phyloP scores from a whole-genome alignment of 2,329 filamentous ascomycete species.

The Claviceps africana region DNA sequence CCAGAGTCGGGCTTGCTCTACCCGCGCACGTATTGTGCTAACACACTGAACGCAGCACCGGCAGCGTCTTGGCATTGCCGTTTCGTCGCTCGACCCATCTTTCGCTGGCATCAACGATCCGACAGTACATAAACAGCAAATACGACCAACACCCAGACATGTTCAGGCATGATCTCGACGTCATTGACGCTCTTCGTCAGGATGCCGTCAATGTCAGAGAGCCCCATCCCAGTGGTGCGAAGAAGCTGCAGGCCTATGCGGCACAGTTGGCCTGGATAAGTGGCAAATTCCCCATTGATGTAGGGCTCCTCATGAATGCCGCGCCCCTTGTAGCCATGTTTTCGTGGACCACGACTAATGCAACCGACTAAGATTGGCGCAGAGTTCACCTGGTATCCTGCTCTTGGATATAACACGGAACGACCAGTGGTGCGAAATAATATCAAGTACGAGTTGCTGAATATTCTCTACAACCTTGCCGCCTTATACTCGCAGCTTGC shows the following conservation, averaged over 20 bases:
- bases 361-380: slow-evolving; percentile 55
- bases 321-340: background rate
- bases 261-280: slow-evolving; percentile 87
- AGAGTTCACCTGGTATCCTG: slow-evolving; percentile 93
- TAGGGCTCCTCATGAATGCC: slow-evolving; percentile 17
- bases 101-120: slow-evolving; percentile 68
- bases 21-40: background rate
- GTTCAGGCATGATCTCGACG: slow-evolving; percentile 75
- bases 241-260: slow-evolving; percentile 80
- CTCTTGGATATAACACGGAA: slow-evolving; percentile 77
- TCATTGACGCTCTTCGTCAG: slow-evolving; percentile 68
- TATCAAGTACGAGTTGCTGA: slow-evolving; percentile 73
- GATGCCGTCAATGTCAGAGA: slow-evolving; percentile 85
- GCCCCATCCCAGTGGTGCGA: slow-evolving; percentile 72
- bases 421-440: slow-evolving; percentile 54
- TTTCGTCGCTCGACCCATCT: slow-evolving; percentile 77
- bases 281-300: slow-evolving; percentile 92
- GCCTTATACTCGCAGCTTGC: slow-evolving; percentile 90
- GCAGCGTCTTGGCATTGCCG: slow-evolving; percentile 62
- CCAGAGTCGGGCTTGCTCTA: background rate
- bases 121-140: slow-evolving; percentile 91
- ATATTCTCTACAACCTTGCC: slow-evolving; percentile 84
- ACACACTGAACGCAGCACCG: slow-evolving; percentile 12
- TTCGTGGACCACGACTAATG: slow-evolving; percentile 7
- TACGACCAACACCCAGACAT: slow-evolving; percentile 98